A percentile compares a stretch with the other conserved stretches of the same genome.
Evolutionary conservation across 768 basidiomycete species (phyloP).

Genomic region (Gloeostereum incarnatum): DNA sequence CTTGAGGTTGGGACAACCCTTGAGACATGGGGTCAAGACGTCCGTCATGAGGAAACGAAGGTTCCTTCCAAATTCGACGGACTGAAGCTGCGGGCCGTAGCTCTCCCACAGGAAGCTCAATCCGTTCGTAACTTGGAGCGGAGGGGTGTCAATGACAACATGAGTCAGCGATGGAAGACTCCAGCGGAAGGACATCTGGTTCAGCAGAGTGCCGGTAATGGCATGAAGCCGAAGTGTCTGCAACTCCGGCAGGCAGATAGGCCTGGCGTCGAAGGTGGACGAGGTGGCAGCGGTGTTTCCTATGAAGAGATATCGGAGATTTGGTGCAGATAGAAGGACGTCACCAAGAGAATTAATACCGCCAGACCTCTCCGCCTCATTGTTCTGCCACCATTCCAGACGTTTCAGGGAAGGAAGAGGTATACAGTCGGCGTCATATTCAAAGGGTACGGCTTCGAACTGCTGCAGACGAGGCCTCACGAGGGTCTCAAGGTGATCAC

Average conservation of each 20-base stretch:
- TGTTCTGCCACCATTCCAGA: constrained; percentile 62
- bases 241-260: constrained; percentile 32
- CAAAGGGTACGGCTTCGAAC: constrained; percentile 24
- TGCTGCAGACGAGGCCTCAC: constrained; percentile 31
- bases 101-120: constrained; percentile 37
- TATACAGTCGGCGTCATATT: constrained; percentile 39
- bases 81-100: constrained; percentile 40
- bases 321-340: constrained; percentile 44
- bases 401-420: constrained; percentile 43
- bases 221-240: constrained; percentile 44
- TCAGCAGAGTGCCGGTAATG: constrained; percentile 41
- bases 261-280: constrained; percentile 13
- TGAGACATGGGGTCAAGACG: constrained; percentile 35
- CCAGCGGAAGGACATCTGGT: constrained; percentile 37
- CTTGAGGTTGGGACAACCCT: constrained; percentile 32
- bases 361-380: constrained; percentile 47
- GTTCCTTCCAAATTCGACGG: constrained; percentile 50
- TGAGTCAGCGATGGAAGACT: constrained; percentile 41
- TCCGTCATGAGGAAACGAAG: constrained; percentile 45
- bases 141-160: constrained; percentile 42
- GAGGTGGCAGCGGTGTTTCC: constrained; percentile 26
- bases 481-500: constrained; percentile 43
- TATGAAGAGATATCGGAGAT: constrained; percentile 48
- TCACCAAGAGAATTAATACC: constrained; percentile 54
- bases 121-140: constrained; percentile 19